phyloP scores from a whole-genome alignment of 1,139 yeast genomes.

The Yamadazyma dushanensis region DNA sequence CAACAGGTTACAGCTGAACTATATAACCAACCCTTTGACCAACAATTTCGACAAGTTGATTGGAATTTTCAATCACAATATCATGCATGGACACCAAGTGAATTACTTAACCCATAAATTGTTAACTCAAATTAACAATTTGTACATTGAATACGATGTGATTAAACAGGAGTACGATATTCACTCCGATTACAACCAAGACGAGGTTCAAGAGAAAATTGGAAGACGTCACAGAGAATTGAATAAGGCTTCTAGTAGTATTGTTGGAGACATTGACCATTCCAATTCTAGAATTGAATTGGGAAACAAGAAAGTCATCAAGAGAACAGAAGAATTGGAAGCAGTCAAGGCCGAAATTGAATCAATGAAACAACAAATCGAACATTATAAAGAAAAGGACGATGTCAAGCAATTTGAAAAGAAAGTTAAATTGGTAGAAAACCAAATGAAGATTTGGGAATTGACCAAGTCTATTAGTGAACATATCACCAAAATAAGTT shows the following conservation, averaged over 20 bases:
- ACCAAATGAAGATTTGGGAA: slow-evolving; percentile 41
- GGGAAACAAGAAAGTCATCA: slow-evolving; percentile 39
- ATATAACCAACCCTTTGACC: slow-evolving; percentile 64
- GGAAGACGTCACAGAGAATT: slow-evolving; percentile 37
- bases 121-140: slow-evolving; percentile 35
- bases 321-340: slow-evolving; percentile 35
- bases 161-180: slow-evolving; percentile 30
- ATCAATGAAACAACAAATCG: slow-evolving; percentile 21
- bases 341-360: slow-evolving; percentile 21
- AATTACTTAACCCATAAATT: slow-evolving; percentile 33
- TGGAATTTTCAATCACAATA: slow-evolving; percentile 52
- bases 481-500: slow-evolving; percentile 33
- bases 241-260: slow-evolving; percentile 26
- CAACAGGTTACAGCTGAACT: slow-evolving; percentile 69
- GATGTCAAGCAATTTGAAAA: slow-evolving; percentile 16
- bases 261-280: slow-evolving; percentile 38
- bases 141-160: slow-evolving; percentile 26
- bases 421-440: slow-evolving; percentile 20
- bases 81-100: slow-evolving; percentile 22
- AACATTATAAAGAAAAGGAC: slow-evolving; percentile 18
- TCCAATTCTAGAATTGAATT: slow-evolving; percentile 41
- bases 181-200: slow-evolving; percentile 23
- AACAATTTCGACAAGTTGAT: slow-evolving; percentile 55
- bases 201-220: slow-evolving; percentile 21
- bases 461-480: slow-evolving; percentile 39